Base-by-base conservation (phyloP, 179 eudicot species). In the Monotropa hypopitys region DNA sequence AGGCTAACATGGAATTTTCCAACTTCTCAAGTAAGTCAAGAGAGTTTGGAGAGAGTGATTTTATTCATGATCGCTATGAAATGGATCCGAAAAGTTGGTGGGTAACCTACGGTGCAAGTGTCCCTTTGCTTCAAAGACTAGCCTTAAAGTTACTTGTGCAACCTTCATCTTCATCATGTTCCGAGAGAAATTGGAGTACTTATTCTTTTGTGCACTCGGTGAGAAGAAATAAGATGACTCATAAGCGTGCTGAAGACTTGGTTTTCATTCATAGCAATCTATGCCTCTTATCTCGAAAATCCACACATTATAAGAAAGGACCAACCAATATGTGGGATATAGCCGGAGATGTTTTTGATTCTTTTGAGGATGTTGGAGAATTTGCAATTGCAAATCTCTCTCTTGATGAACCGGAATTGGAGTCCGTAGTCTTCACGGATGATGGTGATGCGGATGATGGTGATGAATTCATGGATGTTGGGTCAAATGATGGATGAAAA, bases 181-280 rank as follows among this genome's bases (percentile, higher is more conserved):
- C n/a, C n/a, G n/a, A n/a, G n/a, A n/a, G n/a, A n/a, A n/a, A n/a
- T n/a, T n/a, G n/a, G n/a, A n/a, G n/a, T n/a, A n/a, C n/a, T n/a
- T n/a, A n/a, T n/a, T n/a, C n/a, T n/a, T n/a, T n/a, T n/a, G n/a
- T n/a, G n/a, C n/a, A n/a, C n/a, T n/a, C n/a, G n/a, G n/a, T n/a
- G n/a, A n/a, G n/a, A 38, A 49, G 65, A 51, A 67, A 77, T 77
- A 51, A 23, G 66, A 32, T 49, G n/a, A n/a, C n/a, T n/a, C 79
- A 49, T 10, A 67, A 76, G 21, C 4, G 35, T 50, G 77, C 42
- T 2, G 45, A 76, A 43, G 42, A 61, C n/a, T 66, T 76, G 79
- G 75, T 77, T n/a, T 63, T 63, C 40, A 30, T 76, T 32, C 79
- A 76, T 38, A 77, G 70, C 73, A 68, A 77, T 75, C 61, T 63